These are phyloP conservation scores for Neodidymelliopsis sp. DNA, from an alignment of 2,329 filamentous ascomycete genomes.

Conservation along the genomic window DNA sequence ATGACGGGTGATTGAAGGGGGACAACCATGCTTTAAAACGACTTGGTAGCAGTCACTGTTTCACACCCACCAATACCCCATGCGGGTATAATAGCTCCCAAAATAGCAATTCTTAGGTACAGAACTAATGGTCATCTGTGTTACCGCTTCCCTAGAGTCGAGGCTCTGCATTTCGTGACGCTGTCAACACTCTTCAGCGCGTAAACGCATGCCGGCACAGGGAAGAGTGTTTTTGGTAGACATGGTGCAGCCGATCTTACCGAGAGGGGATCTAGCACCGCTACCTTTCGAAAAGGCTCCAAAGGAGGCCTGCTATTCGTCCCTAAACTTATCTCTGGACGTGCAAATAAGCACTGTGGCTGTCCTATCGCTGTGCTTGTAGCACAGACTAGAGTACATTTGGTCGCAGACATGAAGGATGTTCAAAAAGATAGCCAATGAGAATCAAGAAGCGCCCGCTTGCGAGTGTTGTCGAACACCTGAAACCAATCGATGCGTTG, in stretches of 20 bases:
- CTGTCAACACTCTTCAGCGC: slow-evolving; percentile 32
- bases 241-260: slow-evolving; percentile 4
- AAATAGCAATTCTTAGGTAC: slow-evolving; percentile 25
- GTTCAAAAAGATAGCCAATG: not conserved
- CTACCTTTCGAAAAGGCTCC: not conserved
- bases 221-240: slow-evolving; percentile 1
- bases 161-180: slow-evolving; percentile 9
- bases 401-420: not conserved
- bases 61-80: slow-evolving; percentile 26
- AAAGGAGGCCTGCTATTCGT: slow-evolving; percentile 7
- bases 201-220: slow-evolving; percentile 28
- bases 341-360: slow-evolving; percentile 32
- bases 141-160: slow-evolving; percentile 28
- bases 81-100: slow-evolving; percentile 16
- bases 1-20: slow-evolving; percentile 30
- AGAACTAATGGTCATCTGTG: slow-evolving; percentile 27
- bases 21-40: slow-evolving; percentile 45
- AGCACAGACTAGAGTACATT: slow-evolving; percentile 6
- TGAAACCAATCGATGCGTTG: slow-evolving; percentile 17
- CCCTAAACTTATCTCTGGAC: slow-evolving; percentile 2
- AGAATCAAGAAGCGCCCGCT: not conserved
- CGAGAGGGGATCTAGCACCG: slow-evolving; percentile 5
- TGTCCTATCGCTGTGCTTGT: slow-evolving; percentile 18
- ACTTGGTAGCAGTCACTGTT: slow-evolving; percentile 39
- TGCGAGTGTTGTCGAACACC: not conserved